Conservation (phyloP, 108 stramenopile species). For the Skeletonema menzelii region DNA sequence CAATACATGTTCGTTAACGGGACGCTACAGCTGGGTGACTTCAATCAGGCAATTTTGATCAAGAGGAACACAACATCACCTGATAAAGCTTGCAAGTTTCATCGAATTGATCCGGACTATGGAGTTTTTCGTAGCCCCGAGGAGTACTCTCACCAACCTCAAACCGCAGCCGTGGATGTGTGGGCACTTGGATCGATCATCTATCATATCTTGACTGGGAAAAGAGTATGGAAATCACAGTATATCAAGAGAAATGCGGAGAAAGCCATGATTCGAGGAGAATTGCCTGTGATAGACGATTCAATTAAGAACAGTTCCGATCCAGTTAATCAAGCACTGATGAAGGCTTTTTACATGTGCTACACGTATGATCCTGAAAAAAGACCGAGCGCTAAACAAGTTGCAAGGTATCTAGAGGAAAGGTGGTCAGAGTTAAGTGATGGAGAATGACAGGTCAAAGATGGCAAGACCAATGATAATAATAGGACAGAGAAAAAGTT, state of each 20-base stretch:
- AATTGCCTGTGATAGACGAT: slow-evolving; percentile 10
- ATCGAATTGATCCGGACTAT: background rate
- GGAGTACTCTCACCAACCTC: slow-evolving; percentile 12
- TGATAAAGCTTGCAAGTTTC: slow-evolving; percentile 13
- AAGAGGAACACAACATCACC: slow-evolving; percentile 9
- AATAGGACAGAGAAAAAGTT: too few relatives aligned
- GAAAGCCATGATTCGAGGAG: slow-evolving; percentile 2
- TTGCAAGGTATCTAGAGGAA: slow-evolving; percentile 17
- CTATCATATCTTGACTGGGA: slow-evolving; percentile 24
- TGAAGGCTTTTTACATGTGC: slow-evolving; percentile 26
- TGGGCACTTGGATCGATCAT: slow-evolving; percentile 26
- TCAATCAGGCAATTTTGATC: slow-evolving; percentile 23
- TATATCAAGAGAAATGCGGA: slow-evolving; percentile 11
- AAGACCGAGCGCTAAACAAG: slow-evolving; percentile 19
- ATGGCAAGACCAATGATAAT: too few relatives aligned
- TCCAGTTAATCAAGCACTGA: slow-evolving; percentile 14
- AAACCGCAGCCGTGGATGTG: slow-evolving; percentile 19
- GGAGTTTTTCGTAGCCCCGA: slow-evolving; percentile 18
- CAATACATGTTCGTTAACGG: slow-evolving; percentile 18
- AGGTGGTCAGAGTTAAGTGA: background rate
- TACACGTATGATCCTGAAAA: slow-evolving; percentile 7
- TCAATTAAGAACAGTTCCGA: slow-evolving; percentile 13
- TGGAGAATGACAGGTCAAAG: too few relatives aligned
- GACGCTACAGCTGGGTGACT: slow-evolving; percentile 8
- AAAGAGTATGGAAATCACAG: slow-evolving; percentile 17